Conservation (phyloP, 73 alveolate species). For the Tetrahymena borealis region DNA sequence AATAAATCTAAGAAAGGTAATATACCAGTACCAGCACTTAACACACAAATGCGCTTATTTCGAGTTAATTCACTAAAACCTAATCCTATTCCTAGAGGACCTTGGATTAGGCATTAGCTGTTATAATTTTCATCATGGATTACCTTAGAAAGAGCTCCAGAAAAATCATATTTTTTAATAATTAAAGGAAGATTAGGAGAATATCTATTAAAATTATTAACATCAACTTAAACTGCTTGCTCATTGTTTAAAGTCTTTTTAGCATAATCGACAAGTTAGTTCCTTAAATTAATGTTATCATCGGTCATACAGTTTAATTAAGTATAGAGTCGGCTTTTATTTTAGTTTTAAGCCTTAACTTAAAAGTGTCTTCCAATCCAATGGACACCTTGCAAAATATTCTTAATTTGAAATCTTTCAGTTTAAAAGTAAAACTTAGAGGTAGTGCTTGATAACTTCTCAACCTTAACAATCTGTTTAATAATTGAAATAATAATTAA, state of each 20-base stretch:
- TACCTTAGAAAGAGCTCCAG: slow-evolving; percentile 17
- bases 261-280: not conserved
- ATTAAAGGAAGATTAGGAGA: slow-evolving; percentile 14
- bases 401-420: not conserved
- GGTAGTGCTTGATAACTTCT: not conserved
- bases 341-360: not conserved
- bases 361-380: slow-evolving; percentile 18
- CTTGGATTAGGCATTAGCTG: not conserved
- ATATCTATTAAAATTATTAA: not conserved
- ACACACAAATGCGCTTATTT: not conserved
- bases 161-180: slow-evolving; percentile 20
- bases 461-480: not conserved
- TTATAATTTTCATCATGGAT: not conserved
- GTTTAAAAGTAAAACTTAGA: slow-evolving; percentile 6
- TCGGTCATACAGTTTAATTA: slow-evolving; percentile 16
- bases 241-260: not conserved
- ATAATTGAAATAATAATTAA: not conserved
- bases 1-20: slow-evolving; percentile 32
- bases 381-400: not conserved
- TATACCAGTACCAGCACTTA: slow-evolving; percentile 32
- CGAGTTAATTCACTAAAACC: not conserved
- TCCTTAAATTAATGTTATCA: not conserved
- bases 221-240: not conserved
- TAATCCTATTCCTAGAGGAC: slow-evolving; percentile 40
- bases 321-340: slow-evolving; percentile 23